Evolutionary conservation across 2,329 filamentous ascomycete genomes (phyloP).

Genomic region (Sporothrix pallida): DNA sequence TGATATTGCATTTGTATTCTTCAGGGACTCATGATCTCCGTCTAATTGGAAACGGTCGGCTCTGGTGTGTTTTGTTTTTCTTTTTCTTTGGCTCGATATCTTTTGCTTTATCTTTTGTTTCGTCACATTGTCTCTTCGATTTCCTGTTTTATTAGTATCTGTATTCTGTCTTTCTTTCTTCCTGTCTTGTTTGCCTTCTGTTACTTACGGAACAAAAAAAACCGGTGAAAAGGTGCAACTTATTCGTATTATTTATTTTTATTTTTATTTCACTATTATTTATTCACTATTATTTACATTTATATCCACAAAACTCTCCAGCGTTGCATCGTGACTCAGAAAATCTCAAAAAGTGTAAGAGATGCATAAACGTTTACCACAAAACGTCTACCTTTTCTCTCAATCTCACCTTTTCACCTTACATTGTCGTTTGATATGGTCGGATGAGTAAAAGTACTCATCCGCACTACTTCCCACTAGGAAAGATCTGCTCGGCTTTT

Average conservation of each 20-base stretch:
- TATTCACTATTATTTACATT: neutral
- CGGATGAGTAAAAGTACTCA: neutral
- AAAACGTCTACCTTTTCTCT: neutral
- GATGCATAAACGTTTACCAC: neutral
- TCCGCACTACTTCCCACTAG: constrained; percentile 19
- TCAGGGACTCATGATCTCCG: neutral
- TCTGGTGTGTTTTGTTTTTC: neutral
- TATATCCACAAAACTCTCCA: neutral
- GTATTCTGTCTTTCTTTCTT: no score
- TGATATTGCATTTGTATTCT: neutral
- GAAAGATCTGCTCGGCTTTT: constrained; percentile 16
- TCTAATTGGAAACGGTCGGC: constrained; percentile 26
- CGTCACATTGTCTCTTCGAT: neutral
- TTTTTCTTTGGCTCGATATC: neutral
- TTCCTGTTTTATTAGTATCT: neutral
- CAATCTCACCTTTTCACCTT: constrained; percentile 7
- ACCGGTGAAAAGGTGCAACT: constrained; percentile 7
- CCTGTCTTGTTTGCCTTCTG: neutral
- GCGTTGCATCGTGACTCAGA: neutral
- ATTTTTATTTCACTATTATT: neutral
- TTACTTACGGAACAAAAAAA: neutral
- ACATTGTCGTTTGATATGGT: neutral
- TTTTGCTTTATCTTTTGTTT: neutral
- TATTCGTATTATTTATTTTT: neutral
- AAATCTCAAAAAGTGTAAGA: neutral